A percentile compares a stretch with the other conserved stretches of the same genome.
These are phyloP conservation scores for Suhomyces sp. DNA, from an alignment of 805 yeast species.

Conservation along the genomic window DNA sequence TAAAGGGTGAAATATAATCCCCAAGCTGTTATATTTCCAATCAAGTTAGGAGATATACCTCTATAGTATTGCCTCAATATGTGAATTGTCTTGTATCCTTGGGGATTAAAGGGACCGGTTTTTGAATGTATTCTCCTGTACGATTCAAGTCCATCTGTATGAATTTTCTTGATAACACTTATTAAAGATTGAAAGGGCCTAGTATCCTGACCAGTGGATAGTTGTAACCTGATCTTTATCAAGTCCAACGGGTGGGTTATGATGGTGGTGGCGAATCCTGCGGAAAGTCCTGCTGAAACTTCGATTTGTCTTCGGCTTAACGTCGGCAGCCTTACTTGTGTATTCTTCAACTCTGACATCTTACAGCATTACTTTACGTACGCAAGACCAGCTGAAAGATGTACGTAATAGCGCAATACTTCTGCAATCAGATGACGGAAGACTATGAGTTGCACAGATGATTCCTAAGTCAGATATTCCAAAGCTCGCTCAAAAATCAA, in stretches of 20 bases:
- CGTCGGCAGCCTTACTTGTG: background rate
- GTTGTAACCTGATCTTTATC: constrained; percentile 77
- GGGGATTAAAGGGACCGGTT: background rate
- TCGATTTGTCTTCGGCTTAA: constrained; percentile 44
- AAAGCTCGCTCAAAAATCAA: background rate
- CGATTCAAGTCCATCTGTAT: constrained; percentile 17
- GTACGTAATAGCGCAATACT: background rate
- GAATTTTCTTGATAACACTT: constrained; percentile 18
- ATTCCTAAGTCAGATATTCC: background rate
- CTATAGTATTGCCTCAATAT: constrained; percentile 47
- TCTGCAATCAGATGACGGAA: background rate
- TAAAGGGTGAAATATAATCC: constrained; percentile 80
- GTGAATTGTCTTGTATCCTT: background rate
- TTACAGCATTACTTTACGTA: background rate
- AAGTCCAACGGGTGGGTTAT: constrained; percentile 89
- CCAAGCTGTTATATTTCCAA: constrained; percentile 90
- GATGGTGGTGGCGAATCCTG: constrained; percentile 78
- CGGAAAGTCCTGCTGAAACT: constrained; percentile 66
- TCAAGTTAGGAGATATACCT: constrained; percentile 73
- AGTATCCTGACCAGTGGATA: constrained; percentile 23
- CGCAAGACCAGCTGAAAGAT: background rate
- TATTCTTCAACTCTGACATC: background rate
- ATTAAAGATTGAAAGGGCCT: constrained; percentile 19
- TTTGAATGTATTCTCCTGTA: constrained; percentile 1
- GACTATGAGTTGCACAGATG: background rate